Conservation (phyloP, 805 yeast species). For the Sporopachydermia quercuum region DNA sequence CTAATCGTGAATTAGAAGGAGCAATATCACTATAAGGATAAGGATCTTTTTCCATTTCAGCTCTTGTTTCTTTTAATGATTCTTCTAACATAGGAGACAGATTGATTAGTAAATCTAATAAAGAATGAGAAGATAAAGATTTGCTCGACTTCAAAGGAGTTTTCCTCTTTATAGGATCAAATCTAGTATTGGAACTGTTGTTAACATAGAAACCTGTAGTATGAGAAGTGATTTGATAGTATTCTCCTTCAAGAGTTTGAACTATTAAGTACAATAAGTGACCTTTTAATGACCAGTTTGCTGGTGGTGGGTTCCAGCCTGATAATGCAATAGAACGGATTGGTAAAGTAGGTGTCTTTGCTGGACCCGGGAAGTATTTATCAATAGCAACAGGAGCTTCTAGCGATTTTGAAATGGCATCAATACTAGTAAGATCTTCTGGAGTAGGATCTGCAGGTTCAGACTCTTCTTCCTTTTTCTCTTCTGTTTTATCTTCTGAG, state of each 20-base stretch:
- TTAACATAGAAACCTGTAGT: conserved; percentile 70
- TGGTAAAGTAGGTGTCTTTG: conserved; percentile 15
- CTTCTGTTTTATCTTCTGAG: conserved; percentile 7
- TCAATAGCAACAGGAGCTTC: conserved; percentile 6
- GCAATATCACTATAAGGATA: conserved; percentile 40
- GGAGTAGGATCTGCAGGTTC: conserved; percentile 9
- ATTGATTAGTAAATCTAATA: conserved; percentile 45
- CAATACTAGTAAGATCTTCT: conserved; percentile 18
- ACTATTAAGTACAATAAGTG: conserved; percentile 65
- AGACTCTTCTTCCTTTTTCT: conserved; percentile 7
- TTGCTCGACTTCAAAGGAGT: conserved; percentile 22
- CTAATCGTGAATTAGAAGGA: conserved; percentile 45
- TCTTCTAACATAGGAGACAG: conserved; percentile 49
- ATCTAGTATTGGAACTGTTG: conserved; percentile 47
- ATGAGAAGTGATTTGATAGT: conserved; percentile 63
- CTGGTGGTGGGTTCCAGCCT: conserved; percentile 78
- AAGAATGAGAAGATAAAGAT: conserved; percentile 27
- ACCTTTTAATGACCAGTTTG: conserved; percentile 46
- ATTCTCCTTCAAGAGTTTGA: conserved; percentile 71
- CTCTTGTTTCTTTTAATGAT: conserved; percentile 37
- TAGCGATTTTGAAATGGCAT: conserved; percentile 8
- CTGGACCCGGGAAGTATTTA: conserved; percentile 6
- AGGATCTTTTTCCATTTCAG: conserved; percentile 20
- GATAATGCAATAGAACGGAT: conserved; percentile 54
- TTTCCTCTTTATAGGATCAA: too few relatives aligned